A percentile compares a stretch with the other conserved stretches of the same genome.
Evolutionary conservation across 164 flowering plant genomes (phyloP).

Genomic region (Umbellularia californica): DNA sequence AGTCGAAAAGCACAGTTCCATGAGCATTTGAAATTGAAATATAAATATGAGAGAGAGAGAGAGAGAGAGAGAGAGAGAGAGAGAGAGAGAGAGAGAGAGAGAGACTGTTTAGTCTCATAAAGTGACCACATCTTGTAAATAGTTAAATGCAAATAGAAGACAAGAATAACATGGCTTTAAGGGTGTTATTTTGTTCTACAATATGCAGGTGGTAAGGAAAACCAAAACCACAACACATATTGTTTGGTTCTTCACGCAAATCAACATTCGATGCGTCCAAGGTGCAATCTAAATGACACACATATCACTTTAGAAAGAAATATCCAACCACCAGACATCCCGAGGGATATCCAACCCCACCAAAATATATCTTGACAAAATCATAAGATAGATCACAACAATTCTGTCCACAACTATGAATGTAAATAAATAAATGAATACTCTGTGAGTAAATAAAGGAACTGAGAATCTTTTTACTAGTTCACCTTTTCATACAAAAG

Average conservation of each 20-base stretch:
- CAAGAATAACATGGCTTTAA: not conserved
- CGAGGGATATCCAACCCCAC: not conserved
- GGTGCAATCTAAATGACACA: not conserved
- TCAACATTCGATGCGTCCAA: not conserved
- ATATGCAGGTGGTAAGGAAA: not conserved
- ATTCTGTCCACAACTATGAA: not conserved
- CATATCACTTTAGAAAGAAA: not conserved
- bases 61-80: not conserved
- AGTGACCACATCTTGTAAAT: not conserved
- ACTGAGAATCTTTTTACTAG: not conserved
- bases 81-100: not conserved
- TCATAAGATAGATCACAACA: not conserved
- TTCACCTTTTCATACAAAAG: not conserved
- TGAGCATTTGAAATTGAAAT: not conserved
- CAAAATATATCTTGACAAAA: not conserved
- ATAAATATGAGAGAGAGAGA: too few relatives aligned
- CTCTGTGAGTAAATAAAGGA: not conserved
- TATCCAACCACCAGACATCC: not conserved
- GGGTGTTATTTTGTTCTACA: not conserved
- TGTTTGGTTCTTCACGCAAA: not conserved
- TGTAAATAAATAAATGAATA: not conserved
- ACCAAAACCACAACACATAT: not conserved
- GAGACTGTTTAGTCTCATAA: not conserved
- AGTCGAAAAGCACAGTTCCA: not conserved
- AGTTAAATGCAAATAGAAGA: not conserved